A percentile compares a stretch with the other conserved stretches of the same genome.
phyloP scores from a whole-genome alignment of 306 rosid species.

The Crotalaria pallida region DNA sequence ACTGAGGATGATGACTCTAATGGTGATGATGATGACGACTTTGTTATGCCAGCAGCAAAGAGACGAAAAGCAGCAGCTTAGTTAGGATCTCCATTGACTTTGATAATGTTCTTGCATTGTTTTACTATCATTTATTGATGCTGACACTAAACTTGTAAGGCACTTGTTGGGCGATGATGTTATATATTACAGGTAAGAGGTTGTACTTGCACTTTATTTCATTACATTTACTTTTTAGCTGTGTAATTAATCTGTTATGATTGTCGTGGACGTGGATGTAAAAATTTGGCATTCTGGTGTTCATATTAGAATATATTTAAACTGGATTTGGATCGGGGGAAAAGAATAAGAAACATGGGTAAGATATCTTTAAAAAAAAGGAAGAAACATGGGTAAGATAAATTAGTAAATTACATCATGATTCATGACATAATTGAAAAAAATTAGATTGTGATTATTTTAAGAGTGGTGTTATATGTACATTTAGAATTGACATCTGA shows the following conservation, averaged over 20 bases:
- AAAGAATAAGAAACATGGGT: not conserved
- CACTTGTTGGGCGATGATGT: not conserved
- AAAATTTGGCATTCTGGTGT: not conserved
- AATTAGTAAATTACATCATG: too few species aligned
- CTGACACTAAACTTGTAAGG: not conserved
- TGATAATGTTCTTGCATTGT: not conserved
- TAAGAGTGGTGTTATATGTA: too few species aligned
- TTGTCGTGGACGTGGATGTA: not conserved
- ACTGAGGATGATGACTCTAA: constrained; percentile 35
- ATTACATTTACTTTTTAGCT: not conserved
- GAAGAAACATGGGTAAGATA: too few species aligned
- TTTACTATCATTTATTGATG: not conserved
- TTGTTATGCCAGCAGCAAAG: constrained; percentile 28
- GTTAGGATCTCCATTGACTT: not conserved
- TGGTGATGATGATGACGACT: constrained; percentile 46
- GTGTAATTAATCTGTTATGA: not conserved
- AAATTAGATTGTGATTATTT: too few species aligned
- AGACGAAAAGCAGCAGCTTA: constrained; percentile 40
- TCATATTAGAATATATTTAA: not conserved
- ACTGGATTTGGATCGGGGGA: not conserved
- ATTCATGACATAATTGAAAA: too few species aligned
- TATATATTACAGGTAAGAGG: constrained; percentile 4
- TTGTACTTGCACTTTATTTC: constrained; percentile 5
- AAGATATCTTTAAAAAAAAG: too few species aligned
- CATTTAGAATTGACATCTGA: too few species aligned